Conservation (phyloP, 139 green algal species). For the Eudorina sp. region DNA sequence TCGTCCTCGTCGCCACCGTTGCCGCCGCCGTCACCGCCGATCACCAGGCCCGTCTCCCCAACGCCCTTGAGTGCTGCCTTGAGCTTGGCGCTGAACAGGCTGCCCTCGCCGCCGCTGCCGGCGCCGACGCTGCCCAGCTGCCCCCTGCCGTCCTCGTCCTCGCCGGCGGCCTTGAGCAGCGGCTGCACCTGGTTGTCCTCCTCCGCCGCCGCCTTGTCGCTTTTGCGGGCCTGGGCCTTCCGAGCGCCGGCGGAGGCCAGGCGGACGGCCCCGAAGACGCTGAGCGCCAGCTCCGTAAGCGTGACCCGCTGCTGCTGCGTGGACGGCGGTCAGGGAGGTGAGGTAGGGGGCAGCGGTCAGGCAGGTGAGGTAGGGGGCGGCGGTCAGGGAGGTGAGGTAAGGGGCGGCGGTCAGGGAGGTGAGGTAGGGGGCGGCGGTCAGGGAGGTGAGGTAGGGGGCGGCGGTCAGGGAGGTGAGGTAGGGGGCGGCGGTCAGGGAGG, state of each 20-base stretch:
- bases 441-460: too few species aligned
- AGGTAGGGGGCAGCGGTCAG: too few species aligned
- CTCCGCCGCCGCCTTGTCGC: not conserved
- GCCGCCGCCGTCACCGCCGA: not conserved
- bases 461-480: too few species aligned
- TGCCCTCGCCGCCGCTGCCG: not conserved
- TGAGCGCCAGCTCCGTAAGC: not conserved
- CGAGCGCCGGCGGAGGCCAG: not conserved
- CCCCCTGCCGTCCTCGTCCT: not conserved
- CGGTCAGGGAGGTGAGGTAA: too few species aligned
- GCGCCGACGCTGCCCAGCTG: not conserved
- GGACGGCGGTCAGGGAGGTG: too few species aligned
- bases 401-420: too few species aligned
- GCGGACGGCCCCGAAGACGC: not conserved
- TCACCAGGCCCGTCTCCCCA: not conserved
- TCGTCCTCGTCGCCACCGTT: not conserved
- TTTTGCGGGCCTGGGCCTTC: not conserved
- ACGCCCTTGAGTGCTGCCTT: conserved; percentile 7
- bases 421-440: too few species aligned
- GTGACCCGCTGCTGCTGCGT: too few species aligned
- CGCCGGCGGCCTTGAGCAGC: not conserved
- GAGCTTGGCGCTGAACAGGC: conserved; percentile 14
- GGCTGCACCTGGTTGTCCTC: too few species aligned
- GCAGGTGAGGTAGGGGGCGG: too few species aligned
- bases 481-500: too few species aligned